Evolutionary conservation across 495 filamentous ascomycete genomes (phyloP).

Genomic region (Penicillium daleae): DNA sequence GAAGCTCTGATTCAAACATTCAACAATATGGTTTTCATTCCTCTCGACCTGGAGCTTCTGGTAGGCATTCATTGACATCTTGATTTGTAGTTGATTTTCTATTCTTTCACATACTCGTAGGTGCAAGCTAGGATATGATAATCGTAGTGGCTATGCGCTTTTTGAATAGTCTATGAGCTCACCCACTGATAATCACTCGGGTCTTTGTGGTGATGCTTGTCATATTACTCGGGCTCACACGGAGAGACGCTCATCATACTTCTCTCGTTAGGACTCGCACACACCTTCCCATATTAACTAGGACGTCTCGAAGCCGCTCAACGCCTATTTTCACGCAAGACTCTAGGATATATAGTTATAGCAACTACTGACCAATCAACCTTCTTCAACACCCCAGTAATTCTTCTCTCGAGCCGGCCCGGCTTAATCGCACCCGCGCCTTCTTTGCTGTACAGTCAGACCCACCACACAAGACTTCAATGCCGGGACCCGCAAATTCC

Average conservation of each 20-base stretch:
- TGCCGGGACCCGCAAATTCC: slow-evolving; percentile 14
- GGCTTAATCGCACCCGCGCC: not conserved
- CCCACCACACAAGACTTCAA: slow-evolving; percentile 7
- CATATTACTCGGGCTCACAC: not conserved
- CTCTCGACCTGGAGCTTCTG: not conserved
- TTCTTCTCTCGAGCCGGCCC: not conserved
- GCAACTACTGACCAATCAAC: not conserved
- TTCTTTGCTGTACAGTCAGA: not conserved
- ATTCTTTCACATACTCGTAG: not conserved
- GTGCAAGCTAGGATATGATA: not conserved
- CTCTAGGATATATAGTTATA: not conserved
- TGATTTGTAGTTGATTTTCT: not conserved
- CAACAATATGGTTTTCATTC: not conserved
- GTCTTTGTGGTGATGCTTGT: not conserved
- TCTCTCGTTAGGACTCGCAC: not conserved
- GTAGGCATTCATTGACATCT: not conserved
- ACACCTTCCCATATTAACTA: not conserved
- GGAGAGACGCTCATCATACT: no score
- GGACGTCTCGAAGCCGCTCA: not conserved
- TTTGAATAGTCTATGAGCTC: not conserved
- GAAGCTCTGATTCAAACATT: slow-evolving; percentile 6
- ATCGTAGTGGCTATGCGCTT: no score
- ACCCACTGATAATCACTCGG: not conserved
- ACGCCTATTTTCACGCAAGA: not conserved
- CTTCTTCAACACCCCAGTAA: not conserved